phyloP scores from a whole-genome alignment of 768 basidiomycete genomes.

The Agrocybe pediades region DNA sequence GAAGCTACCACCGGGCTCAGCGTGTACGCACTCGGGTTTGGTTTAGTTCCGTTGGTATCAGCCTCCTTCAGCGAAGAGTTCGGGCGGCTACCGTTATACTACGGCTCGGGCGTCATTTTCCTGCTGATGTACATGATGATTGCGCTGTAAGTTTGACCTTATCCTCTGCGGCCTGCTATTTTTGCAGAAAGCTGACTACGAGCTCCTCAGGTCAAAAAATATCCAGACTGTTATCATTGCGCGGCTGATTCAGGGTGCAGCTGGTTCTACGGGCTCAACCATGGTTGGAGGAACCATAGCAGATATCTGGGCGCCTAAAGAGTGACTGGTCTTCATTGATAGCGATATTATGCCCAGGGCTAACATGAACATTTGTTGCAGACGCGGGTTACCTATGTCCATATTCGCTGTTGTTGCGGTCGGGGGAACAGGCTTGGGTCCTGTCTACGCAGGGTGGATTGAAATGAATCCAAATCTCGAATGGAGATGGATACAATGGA shows the following conservation, averaged over 20 bases:
- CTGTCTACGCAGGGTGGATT: constrained; percentile 28
- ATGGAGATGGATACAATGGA: constrained; percentile 34
- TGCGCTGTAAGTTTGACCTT: constrained; percentile 36
- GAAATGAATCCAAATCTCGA: constrained; percentile 26
- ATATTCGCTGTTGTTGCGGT: constrained; percentile 66
- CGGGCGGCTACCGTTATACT: constrained; percentile 65
- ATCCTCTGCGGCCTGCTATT: not conserved
- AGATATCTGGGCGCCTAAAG: constrained; percentile 65
- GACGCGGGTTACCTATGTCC: constrained; percentile 79
- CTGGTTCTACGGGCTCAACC: constrained; percentile 69
- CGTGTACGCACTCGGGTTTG: constrained; percentile 64
- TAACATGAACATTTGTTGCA: constrained; percentile 23
- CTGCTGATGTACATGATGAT: constrained; percentile 53
- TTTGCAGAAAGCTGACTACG: not conserved
- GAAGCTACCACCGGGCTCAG: constrained; percentile 51
- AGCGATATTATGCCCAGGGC: not conserved
- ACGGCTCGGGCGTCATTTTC: constrained; percentile 52
- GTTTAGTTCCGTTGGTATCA: constrained; percentile 61
- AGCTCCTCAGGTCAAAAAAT: constrained; percentile 39
- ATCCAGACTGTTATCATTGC: constrained; percentile 66
- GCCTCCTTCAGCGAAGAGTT: constrained; percentile 77
- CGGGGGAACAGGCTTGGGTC: constrained; percentile 35
- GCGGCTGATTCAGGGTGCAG: constrained; percentile 66
- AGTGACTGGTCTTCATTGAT: constrained; percentile 43
- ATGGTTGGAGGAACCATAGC: constrained; percentile 78